A percentile compares a stretch with the other conserved stretches of the same genome.
These are phyloP conservation scores for Carpinus fangiana DNA, from an alignment of 306 rosid genomes.

Conservation along the genomic window DNA sequence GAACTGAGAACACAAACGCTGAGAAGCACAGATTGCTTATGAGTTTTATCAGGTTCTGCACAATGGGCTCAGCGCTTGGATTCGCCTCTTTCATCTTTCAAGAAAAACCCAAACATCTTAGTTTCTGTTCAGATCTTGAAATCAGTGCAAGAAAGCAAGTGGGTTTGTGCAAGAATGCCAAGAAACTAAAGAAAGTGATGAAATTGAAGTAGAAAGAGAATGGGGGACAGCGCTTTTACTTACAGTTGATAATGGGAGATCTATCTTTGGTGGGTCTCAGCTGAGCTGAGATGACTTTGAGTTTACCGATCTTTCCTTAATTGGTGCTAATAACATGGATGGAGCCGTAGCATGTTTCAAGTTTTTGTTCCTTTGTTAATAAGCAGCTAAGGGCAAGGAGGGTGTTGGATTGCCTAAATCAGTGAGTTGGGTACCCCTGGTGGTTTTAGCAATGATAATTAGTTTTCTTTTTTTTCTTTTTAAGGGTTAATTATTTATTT, in stretches of 20 bases:
- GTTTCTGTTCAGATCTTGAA: neutral
- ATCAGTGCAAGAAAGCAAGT: neutral
- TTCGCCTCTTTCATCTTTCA: slow-evolving; percentile 57
- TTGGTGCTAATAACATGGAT: neutral
- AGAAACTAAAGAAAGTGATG: neutral
- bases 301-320: neutral
- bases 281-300: neutral
- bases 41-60: slow-evolving; percentile 78
- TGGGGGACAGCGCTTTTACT: neutral
- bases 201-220: slow-evolving; percentile 4
- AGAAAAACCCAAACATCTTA: neutral
- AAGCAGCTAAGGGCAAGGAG: neutral
- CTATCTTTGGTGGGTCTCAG: neutral
- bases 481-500: no score
- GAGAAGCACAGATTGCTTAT: slow-evolving; percentile 92
- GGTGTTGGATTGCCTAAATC: slow-evolving; percentile 11
- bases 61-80: slow-evolving; percentile 67
- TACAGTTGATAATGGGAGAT: slow-evolving; percentile 7
- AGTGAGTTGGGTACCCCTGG: neutral
- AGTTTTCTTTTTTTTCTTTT: no score
- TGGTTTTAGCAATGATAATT: no score
- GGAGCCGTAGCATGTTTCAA: neutral
- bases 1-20: slow-evolving; percentile 74
- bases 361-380: neutral
- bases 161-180: neutral